Conservation (phyloP, 1,139 yeast genomes). For the Zygoascus meyerae region DNA sequence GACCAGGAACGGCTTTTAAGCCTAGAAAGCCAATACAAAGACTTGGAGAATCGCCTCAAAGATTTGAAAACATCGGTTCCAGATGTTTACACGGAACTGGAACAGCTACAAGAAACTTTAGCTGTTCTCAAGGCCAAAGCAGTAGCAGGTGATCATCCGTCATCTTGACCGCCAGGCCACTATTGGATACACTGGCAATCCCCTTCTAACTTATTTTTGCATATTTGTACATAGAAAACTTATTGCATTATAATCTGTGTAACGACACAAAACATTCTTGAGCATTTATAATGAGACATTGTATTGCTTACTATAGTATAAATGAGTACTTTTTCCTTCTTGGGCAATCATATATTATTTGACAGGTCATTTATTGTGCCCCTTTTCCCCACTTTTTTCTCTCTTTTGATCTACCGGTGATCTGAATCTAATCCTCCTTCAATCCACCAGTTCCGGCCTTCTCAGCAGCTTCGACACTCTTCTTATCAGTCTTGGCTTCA, state of each 20-base stretch:
- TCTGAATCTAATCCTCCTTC: conserved; percentile 65
- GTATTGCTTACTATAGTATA: no score
- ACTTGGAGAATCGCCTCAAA: background rate
- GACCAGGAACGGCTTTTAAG: background rate
- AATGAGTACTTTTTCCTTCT: no score
- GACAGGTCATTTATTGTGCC: no score
- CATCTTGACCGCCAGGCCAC: no score
- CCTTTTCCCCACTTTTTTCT: no score
- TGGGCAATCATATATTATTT: no score
- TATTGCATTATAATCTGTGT: no score
- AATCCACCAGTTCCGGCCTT: conserved; percentile 83
- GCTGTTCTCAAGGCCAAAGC: conserved; percentile 11
- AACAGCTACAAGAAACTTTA: conserved; percentile 18
- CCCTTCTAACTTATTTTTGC: no score
- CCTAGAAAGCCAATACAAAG: background rate
- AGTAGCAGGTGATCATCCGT: background rate
- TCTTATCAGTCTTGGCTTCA: conserved; percentile 73
- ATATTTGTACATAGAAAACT: no score
- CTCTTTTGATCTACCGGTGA: background rate
- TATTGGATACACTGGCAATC: no score
- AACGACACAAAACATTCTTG: no score
- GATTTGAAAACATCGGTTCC: conserved; percentile 18
- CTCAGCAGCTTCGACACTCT: conserved; percentile 80
- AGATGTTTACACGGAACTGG: conserved; percentile 17
- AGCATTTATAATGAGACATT: no score